These are phyloP conservation scores for Tetracladium maxilliforme DNA, from an alignment of 2,329 filamentous ascomycete species.

Conservation along the genomic window DNA sequence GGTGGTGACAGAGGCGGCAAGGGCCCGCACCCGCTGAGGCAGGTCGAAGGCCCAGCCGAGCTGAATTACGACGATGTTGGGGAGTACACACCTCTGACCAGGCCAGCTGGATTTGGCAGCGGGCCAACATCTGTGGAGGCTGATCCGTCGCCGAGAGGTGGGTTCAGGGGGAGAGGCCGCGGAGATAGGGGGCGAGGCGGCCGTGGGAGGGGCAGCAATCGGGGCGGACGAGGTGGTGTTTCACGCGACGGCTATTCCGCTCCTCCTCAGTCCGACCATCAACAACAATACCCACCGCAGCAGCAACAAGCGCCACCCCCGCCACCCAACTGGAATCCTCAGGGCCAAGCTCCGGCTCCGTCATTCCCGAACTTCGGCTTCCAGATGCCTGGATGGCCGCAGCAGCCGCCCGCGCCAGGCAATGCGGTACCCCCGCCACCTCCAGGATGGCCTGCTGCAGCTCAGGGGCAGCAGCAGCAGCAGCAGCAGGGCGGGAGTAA, in stretches of 20 bases:
- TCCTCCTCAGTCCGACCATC: conserved; percentile 9
- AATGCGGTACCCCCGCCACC: conserved; percentile 27
- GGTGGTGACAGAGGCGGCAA: conserved; percentile 30
- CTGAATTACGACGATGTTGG: conserved; percentile 57
- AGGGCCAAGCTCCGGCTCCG: too few relatives aligned
- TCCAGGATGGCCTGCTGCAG: conserved; percentile 22
- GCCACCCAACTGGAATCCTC: too few relatives aligned
- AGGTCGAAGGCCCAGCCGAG: conserved; percentile 21
- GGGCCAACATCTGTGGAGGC: conserved; percentile 22
- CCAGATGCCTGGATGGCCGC: too few relatives aligned
- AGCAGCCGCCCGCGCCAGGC: too few relatives aligned
- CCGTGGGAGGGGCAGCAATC: conserved; percentile 13
- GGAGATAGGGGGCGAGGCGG: conserved; percentile 11
- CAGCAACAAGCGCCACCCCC: too few relatives aligned
- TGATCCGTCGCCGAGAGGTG: conserved; percentile 27
- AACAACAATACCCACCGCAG: conserved; percentile 13
- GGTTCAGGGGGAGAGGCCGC: conserved; percentile 21
- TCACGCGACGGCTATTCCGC: conserved; percentile 21
- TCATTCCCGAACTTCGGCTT: too few relatives aligned
- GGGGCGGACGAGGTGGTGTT: conserved; percentile 18
- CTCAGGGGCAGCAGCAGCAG: conserved; percentile 22
- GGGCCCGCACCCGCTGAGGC: conserved; percentile 13
- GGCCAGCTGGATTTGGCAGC: conserved; percentile 44
- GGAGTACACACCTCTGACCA: conserved; percentile 52
- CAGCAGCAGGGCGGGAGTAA: conserved; percentile 16